Evolutionary conservation across 495 filamentous ascomycete genomes (phyloP).

Genomic region (Xylaria bambusicola): DNA sequence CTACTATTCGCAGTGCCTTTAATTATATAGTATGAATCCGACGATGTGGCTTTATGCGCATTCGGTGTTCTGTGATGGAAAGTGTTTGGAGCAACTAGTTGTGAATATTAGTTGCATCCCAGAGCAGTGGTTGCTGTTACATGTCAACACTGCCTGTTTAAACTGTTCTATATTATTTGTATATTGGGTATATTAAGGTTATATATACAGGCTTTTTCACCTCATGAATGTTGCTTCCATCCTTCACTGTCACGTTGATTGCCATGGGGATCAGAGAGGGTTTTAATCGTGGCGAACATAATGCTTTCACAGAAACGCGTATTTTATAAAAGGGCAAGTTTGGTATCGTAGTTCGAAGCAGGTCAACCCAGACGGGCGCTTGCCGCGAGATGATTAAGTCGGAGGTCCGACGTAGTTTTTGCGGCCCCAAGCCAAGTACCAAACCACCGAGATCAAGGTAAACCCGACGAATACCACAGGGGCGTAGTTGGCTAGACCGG

Average conservation of each 20-base stretch:
- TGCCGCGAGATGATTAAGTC: constrained; percentile 23
- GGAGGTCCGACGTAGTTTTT: constrained; percentile 72
- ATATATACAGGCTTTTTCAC: neutral
- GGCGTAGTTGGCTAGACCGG: constrained; percentile 66
- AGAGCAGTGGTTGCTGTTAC: too few relatives aligned
- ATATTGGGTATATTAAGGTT: constrained; percentile 4
- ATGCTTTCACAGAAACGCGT: constrained; percentile 2
- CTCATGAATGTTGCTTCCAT: neutral
- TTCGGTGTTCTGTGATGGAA: too few relatives aligned
- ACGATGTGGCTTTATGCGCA: too few relatives aligned
- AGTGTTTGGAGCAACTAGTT: too few relatives aligned
- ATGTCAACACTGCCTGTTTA: too few relatives aligned
- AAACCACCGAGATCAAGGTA: constrained; percentile 46
- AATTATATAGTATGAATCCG: too few relatives aligned
- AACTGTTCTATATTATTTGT: neutral
- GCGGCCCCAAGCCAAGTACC: constrained; percentile 58
- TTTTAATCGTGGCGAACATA: neutral
- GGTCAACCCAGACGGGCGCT: neutral
- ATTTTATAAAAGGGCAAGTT: neutral
- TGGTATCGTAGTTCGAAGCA: neutral
- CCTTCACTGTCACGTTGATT: neutral
- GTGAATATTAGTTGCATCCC: too few relatives aligned
- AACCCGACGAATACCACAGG: constrained; percentile 66
- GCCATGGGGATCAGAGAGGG: constrained; percentile 16
- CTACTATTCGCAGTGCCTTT: constrained; percentile 45